Evolutionary conservation across 441 rosid genomes (phyloP).

Genomic region (Erysimum cheiri): DNA sequence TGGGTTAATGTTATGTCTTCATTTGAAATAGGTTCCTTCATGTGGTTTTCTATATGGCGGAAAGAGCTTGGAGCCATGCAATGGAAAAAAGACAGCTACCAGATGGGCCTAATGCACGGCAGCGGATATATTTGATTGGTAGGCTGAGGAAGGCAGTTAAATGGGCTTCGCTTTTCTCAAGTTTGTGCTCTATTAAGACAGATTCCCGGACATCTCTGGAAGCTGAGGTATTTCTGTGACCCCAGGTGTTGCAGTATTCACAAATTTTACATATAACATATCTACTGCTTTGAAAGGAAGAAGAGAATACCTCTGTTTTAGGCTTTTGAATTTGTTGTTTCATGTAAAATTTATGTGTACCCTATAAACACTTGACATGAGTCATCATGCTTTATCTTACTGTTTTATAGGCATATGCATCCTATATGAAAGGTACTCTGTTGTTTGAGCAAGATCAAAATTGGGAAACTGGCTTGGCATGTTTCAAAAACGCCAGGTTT

Average conservation of each 20-base stretch:
- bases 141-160: constrained; percentile 94
- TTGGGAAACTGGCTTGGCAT: constrained; percentile 90
- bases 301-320: constrained; percentile 18
- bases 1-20: constrained; percentile 19
- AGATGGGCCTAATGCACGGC: constrained; percentile 92
- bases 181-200: constrained; percentile 78
- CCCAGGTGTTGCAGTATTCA: constrained; percentile 22
- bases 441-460: constrained; percentile 97
- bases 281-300: neutral
- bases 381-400: constrained; percentile 32
- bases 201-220: constrained; percentile 92
- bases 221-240: constrained; percentile 72
- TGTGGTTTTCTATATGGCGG: constrained; percentile 87
- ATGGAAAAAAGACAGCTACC: constrained; percentile 98
- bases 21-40: constrained; percentile 79
- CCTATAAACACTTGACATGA: neutral
- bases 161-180: constrained; percentile 88
- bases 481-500: constrained; percentile 95
- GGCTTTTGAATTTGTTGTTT: constrained; percentile 23
- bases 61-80: constrained; percentile 99
- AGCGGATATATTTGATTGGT: constrained; percentile 89
- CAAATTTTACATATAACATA: constrained; percentile 11
- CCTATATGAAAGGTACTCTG: constrained; percentile 94
- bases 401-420: constrained; percentile 82
- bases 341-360: constrained; percentile 9